phyloP scores from a whole-genome alignment of 2,329 filamentous ascomycete genomes.

The Aspergillus alliaceus region DNA sequence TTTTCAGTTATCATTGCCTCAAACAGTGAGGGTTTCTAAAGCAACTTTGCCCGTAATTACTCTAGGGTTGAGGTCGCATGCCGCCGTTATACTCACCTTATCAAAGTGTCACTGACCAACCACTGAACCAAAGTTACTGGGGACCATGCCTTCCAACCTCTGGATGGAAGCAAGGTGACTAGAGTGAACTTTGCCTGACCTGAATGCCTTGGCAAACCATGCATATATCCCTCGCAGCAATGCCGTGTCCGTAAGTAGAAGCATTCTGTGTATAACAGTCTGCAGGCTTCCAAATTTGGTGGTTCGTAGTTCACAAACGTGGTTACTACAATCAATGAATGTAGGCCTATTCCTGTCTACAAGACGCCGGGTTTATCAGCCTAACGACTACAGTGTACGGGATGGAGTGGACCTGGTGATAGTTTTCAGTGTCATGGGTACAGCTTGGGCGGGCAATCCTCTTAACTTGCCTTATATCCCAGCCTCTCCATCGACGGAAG shows the following conservation, averaged over 20 bases:
- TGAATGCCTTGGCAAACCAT: slow-evolving; percentile 47
- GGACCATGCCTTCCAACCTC: slow-evolving; percentile 35
- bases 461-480: slow-evolving; percentile 48
- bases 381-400: slow-evolving; percentile 40
- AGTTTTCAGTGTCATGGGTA: slow-evolving; percentile 48
- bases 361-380: neutral
- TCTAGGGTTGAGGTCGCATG: slow-evolving; percentile 15
- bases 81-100: neutral
- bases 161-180: slow-evolving; percentile 34
- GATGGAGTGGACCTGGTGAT: slow-evolving; percentile 48
- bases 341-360: slow-evolving; percentile 12
- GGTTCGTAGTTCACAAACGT: slow-evolving; percentile 30
- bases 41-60: neutral
- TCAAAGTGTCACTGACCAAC: neutral
- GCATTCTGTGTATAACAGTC: neutral
- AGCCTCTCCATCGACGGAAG: slow-evolving; percentile 56
- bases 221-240: slow-evolving; percentile 44
- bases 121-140: slow-evolving; percentile 29
- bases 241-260: slow-evolving; percentile 29
- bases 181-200: slow-evolving; percentile 44
- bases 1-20: neutral
- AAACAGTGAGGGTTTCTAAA: neutral
- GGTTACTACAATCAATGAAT: slow-evolving; percentile 36
- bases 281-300: neutral
- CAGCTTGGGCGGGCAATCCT: slow-evolving; percentile 53